Evolutionary conservation across 345 rosid genomes (phyloP).

Genomic region (Populus alba): DNA sequence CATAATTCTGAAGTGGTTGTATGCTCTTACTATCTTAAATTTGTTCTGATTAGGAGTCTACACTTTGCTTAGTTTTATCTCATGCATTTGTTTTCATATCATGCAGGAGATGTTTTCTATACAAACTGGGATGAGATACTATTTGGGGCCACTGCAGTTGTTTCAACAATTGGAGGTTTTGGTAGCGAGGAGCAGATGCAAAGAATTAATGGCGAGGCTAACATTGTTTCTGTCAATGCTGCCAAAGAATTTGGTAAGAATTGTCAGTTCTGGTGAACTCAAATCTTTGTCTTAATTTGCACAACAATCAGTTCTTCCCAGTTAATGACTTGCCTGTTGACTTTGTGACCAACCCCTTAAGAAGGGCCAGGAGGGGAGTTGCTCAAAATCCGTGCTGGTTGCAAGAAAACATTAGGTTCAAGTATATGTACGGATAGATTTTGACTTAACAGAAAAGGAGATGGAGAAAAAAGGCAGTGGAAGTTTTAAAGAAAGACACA

Average conservation of each 20-base stretch:
- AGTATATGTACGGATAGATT: no score
- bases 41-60: not conserved
- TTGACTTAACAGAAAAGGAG: no score
- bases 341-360: not conserved
- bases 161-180: slow-evolving; percentile 90
- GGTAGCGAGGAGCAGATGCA: slow-evolving; percentile 90
- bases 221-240: slow-evolving; percentile 70
- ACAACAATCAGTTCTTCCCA: no score
- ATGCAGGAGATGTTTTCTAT: slow-evolving; percentile 88
- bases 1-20: not conserved
- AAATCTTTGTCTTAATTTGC: not conserved
- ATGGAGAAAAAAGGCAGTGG: no score
- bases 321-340: not conserved
- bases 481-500: no score
- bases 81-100: not conserved
- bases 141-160: slow-evolving; percentile 79
- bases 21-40: not conserved
- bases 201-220: slow-evolving; percentile 89
- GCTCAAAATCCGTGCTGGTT: not conserved
- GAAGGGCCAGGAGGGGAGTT: not conserved
- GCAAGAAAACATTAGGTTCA: not conserved
- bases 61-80: not conserved
- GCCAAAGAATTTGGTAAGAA: slow-evolving; percentile 73
- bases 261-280: not conserved
- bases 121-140: slow-evolving; percentile 94